These are phyloP conservation scores for Blechomonas ayalai DNA, from an alignment of 208 protist species.

Conservation along the genomic window DNA sequence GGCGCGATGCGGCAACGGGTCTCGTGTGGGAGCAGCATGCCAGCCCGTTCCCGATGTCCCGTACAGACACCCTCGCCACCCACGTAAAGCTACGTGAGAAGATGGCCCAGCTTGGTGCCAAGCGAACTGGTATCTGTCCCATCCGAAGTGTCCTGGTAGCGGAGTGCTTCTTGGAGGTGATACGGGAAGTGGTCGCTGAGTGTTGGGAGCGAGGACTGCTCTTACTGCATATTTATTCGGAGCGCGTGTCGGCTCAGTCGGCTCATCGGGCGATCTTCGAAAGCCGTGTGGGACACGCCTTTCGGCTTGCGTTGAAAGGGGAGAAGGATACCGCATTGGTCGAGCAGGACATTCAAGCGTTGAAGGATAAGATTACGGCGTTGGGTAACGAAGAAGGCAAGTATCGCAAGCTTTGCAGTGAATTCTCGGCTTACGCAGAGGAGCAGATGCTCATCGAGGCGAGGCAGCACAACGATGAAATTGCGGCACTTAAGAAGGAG, in stretches of 20 bases:
- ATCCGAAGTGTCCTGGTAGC: slow-evolving; percentile 68
- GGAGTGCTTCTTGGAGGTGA: slow-evolving; percentile 83
- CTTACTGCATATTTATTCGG: slow-evolving; percentile 69
- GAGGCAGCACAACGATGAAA: slow-evolving; percentile 68
- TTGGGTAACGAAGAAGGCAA: slow-evolving; percentile 57
- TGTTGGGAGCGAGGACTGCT: slow-evolving; percentile 82
- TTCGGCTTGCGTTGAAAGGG: slow-evolving; percentile 78
- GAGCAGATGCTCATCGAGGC: slow-evolving; percentile 74
- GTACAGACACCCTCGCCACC: slow-evolving; percentile 66
- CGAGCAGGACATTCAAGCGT: slow-evolving; percentile 43
- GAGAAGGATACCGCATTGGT: slow-evolving; percentile 71
- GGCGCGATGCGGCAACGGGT: slow-evolving; percentile 36
- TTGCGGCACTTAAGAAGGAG: slow-evolving; percentile 73
- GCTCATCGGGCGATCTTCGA: slow-evolving; percentile 79
- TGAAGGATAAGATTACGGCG: slow-evolving; percentile 30
- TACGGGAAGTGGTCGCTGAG: slow-evolving; percentile 77
- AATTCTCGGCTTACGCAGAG: slow-evolving; percentile 56
- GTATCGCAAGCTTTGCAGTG: slow-evolving; percentile 50
- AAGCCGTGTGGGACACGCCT: slow-evolving; percentile 78
- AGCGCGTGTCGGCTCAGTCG: slow-evolving; percentile 66
- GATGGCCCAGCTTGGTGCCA: slow-evolving; percentile 22
- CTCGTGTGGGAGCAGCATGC: slow-evolving; percentile 84
- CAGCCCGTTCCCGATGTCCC: slow-evolving; percentile 48
- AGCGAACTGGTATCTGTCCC: slow-evolving; percentile 63
- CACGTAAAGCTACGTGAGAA: slow-evolving; percentile 34